Evolutionary conservation across 768 basidiomycete genomes (phyloP).

Genomic region (Mycena albidolilacea): DNA sequence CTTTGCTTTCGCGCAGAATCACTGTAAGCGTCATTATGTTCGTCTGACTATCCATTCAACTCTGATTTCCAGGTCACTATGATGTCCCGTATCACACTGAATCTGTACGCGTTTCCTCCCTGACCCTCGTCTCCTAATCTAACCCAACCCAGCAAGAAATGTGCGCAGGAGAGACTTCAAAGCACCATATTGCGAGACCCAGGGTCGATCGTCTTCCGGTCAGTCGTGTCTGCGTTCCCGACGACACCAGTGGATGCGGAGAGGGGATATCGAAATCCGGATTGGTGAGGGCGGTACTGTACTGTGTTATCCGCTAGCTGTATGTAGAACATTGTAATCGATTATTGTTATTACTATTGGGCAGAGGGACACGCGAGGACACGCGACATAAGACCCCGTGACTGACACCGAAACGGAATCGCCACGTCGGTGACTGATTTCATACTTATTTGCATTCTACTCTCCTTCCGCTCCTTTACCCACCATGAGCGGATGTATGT

Average conservation of each 20-base stretch:
- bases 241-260: background rate
- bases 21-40: slow-evolving; percentile 41
- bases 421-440: slow-evolving; percentile 16
- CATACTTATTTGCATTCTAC: background rate
- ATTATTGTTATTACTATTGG: background rate
- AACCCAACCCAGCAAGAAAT: slow-evolving; percentile 50
- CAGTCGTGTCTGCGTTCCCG: background rate
- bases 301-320: background rate
- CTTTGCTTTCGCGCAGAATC: slow-evolving; percentile 24
- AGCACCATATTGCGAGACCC: slow-evolving; percentile 34
- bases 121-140: background rate
- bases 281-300: background rate
- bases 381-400: too few species aligned
- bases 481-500: slow-evolving; percentile 88
- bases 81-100: slow-evolving; percentile 80
- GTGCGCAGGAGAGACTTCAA: slow-evolving; percentile 42
- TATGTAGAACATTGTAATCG: background rate
- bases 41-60: background rate
- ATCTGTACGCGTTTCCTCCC: slow-evolving; percentile 35
- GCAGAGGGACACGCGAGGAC: too few species aligned
- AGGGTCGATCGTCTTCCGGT: slow-evolving; percentile 21
- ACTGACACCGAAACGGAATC: background rate
- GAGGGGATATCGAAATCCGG: background rate
- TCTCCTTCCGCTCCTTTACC: slow-evolving; percentile 1
- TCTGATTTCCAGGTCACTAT: slow-evolving; percentile 63